Base-by-base conservation (phyloP, 2,329 filamentous ascomycete genomes). In the Phialemonium atrogriseum region DNA sequence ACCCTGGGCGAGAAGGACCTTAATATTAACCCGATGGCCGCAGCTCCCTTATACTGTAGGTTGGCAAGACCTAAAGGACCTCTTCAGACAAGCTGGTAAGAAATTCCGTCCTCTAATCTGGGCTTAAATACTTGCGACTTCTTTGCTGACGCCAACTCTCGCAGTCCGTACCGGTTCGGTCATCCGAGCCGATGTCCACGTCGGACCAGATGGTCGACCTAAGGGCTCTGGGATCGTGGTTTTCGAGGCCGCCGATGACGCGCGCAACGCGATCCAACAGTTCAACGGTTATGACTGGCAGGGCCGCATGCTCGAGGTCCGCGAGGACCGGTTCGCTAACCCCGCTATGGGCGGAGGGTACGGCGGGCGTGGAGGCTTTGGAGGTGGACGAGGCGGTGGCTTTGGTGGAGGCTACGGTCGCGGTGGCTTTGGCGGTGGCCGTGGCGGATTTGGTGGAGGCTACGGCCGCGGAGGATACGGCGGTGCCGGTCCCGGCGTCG, bases 231-330 rank as follows among this genome's bases (percentile, higher is more conserved):
- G 91, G 44, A 94, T 96, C 36, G 91, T 98, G 39, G 87, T 91
- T 24, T 98, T 95, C 55, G 91, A 98, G 57, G 89, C 80, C 36
- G 77, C 87, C 2, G 88, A 96, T 37, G 91, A 98, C 60, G 89
- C 91, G 24, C 85, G 87, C 44, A 94, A 87, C 52, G 91, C 91
- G 14, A 98, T 98, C 44, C 80, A 87, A 52, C 88, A 95, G 47
- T 98, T 96, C 70, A 95, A 96, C 54, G 91, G 91, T 37, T 96
- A 94, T 55, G 91, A 98, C 43, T 98, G 91, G 91, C 89, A 96
- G 58, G 91, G 91, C 9, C 83, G 91, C 36, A 66, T 80, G 32
- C 76, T 98, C 30, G 91, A 98, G 58, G 91, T 98, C 41, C 87
- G 91, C 41, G 89, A 96, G 60, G 91, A 98, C 54, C 83, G 91